Conservation (phyloP, 768 basidiomycete genomes). For the Gloeopeniophorella convolvens region DNA sequence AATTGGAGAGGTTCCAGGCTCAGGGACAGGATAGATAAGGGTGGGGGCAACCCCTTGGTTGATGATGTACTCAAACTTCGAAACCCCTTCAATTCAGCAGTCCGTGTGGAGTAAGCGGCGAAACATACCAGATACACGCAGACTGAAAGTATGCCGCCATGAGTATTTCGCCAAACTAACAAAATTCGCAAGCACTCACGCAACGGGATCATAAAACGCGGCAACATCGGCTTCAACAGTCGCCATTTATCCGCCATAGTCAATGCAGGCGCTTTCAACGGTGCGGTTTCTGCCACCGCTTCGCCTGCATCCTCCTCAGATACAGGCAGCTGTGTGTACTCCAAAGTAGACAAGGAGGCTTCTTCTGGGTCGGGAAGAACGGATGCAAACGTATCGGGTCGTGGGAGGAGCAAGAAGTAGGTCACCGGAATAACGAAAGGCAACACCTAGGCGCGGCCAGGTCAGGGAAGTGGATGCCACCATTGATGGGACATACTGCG, state of each 20-base stretch:
- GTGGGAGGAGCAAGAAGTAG: conserved; percentile 75
- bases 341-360: conserved; percentile 21
- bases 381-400: conserved; percentile 41
- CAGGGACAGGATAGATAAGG: conserved; percentile 80
- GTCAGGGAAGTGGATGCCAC: not conserved
- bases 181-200: conserved; percentile 44
- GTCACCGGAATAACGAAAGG: conserved; percentile 75
- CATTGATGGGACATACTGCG: conserved; percentile 44
- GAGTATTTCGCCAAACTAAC: not conserved
- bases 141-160: conserved; percentile 30
- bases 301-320: conserved; percentile 22
- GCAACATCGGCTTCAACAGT: conserved; percentile 71
- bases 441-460: conserved; percentile 47
- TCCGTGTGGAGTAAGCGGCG: not conserved
- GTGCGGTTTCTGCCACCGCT: conserved; percentile 18
- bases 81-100: not conserved
- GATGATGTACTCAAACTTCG: conserved; percentile 84
- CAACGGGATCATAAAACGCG: conserved; percentile 88
- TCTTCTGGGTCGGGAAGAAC: conserved; percentile 25
- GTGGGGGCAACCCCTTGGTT: conserved; percentile 91
- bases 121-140: conserved; percentile 54
- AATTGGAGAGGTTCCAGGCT: conserved; percentile 47
- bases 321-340: conserved; percentile 40
- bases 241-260: conserved; percentile 69
- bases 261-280: conserved; percentile 38